Conservation (phyloP, 495 filamentous ascomycete species). For the Penicillium waksmanii region DNA sequence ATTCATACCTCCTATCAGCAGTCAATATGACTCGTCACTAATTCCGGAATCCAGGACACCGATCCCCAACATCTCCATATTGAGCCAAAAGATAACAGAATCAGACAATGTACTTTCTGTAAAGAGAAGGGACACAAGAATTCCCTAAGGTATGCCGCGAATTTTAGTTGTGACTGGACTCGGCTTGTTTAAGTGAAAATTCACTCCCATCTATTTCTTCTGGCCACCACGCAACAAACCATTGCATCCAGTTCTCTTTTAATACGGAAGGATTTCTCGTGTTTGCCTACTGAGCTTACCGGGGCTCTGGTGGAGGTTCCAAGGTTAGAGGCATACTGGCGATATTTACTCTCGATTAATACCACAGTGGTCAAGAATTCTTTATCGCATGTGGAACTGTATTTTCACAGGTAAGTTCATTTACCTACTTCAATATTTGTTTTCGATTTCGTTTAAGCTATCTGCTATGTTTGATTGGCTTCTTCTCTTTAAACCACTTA, state of each 20-base stretch:
- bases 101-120: constrained; percentile 10
- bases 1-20: constrained; percentile 23
- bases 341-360: too few species aligned
- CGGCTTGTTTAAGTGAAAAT: constrained; percentile 3
- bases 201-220: constrained; percentile 15
- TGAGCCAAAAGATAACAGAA: not conserved
- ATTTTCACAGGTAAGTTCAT: too few species aligned
- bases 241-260: constrained; percentile 3
- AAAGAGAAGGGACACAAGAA: constrained; percentile 12
- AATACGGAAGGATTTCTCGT: constrained; percentile 6
- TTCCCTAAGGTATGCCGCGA: constrained; percentile 11
- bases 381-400: too few species aligned
- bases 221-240: constrained; percentile 1
- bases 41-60: constrained; percentile 21
- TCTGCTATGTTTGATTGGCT: too few species aligned
- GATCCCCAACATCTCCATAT: constrained; percentile 3
- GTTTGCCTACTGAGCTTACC: not conserved
- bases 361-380: too few species aligned
- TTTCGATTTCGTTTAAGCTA: too few species aligned
- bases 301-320: not conserved
- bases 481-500: too few species aligned
- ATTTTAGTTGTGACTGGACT: constrained; percentile 1
- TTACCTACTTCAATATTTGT: too few species aligned
- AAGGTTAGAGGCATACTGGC: too few species aligned
- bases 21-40: constrained; percentile 13